Evolutionary conservation across 495 filamentous ascomycete genomes (phyloP).

Genomic region (Hypoxylon rickii): DNA sequence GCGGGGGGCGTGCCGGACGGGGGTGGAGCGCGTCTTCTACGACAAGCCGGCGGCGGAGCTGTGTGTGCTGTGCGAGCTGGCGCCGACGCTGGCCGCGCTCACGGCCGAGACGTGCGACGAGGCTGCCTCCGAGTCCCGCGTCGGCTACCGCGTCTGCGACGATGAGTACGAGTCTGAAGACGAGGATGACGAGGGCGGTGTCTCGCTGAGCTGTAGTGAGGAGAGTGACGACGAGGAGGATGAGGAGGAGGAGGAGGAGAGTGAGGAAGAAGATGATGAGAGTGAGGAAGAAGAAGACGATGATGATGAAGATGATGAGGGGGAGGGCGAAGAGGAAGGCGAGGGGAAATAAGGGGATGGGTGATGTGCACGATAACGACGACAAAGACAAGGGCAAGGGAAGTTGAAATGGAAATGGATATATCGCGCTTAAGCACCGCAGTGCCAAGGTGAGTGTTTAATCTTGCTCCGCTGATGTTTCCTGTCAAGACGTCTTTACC

Average conservation of each 20-base stretch:
- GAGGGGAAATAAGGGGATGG: too few species aligned
- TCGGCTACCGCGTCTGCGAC: neutral
- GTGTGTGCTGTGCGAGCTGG: constrained; percentile 31
- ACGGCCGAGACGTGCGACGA: constrained; percentile 6
- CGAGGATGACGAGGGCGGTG: constrained; percentile 3
- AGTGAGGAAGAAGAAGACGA: too few species aligned
- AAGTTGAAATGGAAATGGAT: too few species aligned
- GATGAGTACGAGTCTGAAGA: constrained; percentile 4
- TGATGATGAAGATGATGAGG: too few species aligned
- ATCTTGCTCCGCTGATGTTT: too few species aligned
- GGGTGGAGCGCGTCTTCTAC: constrained; percentile 21
- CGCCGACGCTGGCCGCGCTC: neutral
- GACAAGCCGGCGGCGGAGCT: constrained; percentile 5
- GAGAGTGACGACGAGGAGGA: neutral
- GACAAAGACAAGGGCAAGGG: too few species aligned
- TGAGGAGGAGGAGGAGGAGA: neutral
- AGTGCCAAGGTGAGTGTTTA: too few species aligned
- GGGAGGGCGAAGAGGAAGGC: too few species aligned
- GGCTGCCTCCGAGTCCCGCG: neutral
- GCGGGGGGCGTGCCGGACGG: constrained; percentile 27
- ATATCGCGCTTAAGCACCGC: too few species aligned
- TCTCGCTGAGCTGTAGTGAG: neutral
- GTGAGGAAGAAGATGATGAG: too few species aligned
- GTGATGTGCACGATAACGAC: too few species aligned
- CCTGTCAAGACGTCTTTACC: too few species aligned